A percentile compares a stretch with the other conserved stretches of the same genome.
Evolutionary conservation across 306 rosid genomes (phyloP).

Genomic region (Datisca glomerata): DNA sequence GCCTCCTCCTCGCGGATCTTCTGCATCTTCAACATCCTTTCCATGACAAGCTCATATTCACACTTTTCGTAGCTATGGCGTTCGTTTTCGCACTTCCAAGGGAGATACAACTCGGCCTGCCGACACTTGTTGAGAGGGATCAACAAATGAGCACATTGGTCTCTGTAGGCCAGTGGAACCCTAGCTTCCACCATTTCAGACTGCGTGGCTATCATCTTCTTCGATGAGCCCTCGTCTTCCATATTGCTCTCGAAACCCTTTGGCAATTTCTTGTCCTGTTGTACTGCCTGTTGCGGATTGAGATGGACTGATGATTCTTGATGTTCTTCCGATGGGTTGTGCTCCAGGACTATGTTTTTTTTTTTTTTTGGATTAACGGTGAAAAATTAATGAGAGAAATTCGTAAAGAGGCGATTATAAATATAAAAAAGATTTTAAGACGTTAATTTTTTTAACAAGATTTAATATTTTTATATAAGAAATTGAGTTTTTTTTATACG

Average conservation of each 20-base stretch:
- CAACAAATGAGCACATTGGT: slow-evolving; percentile 83
- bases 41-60: slow-evolving; percentile 90
- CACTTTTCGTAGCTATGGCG: slow-evolving; percentile 91
- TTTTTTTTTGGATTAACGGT: no score
- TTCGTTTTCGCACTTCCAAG: slow-evolving; percentile 83
- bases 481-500: no score
- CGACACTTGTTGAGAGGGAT: slow-evolving; percentile 96
- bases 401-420: no score
- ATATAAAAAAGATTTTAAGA: no score
- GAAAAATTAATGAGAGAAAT: no score
- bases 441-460: no score
- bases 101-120: slow-evolving; percentile 70
- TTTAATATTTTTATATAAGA: no score
- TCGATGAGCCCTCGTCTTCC: slow-evolving; percentile 73
- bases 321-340: no score
- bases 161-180: slow-evolving; percentile 77
- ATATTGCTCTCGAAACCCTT: slow-evolving; percentile 5
- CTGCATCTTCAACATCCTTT: slow-evolving; percentile 90
- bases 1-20: slow-evolving; percentile 61
- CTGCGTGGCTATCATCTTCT: slow-evolving; percentile 96
- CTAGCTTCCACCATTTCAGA: slow-evolving; percentile 80
- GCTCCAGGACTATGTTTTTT: no score
- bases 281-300: not conserved
- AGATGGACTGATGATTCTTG: no score
- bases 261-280: slow-evolving; percentile 7